Conservation (phyloP, 257 asterid species). For the Eucommia ulmoides region DNA sequence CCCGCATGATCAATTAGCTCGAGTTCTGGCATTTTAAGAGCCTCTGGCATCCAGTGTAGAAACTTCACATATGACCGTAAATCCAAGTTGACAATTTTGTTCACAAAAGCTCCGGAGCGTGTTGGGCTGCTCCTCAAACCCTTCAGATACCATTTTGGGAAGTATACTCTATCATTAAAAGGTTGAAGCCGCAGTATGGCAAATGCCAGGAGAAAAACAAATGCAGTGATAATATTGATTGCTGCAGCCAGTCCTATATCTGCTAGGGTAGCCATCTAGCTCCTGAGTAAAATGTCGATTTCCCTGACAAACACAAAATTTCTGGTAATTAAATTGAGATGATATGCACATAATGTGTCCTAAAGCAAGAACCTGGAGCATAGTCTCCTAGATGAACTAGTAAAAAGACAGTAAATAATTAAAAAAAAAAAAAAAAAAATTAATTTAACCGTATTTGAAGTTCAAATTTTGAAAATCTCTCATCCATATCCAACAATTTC, state of each 20-base stretch:
- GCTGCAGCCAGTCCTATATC: constrained; percentile 97
- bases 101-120: constrained; percentile 43
- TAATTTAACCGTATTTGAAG: not conserved
- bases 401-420: not conserved
- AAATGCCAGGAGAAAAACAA: constrained; percentile 64
- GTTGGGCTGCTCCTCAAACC: constrained; percentile 82
- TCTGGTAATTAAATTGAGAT: not conserved
- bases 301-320: constrained; percentile 6
- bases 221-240: constrained; percentile 54
- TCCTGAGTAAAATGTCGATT: constrained; percentile 8
- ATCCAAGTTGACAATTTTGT: constrained; percentile 68
- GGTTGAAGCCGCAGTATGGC: constrained; percentile 90
- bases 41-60: constrained; percentile 95
- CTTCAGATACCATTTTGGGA: constrained; percentile 96
- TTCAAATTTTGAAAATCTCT: too few species aligned
- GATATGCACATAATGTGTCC: not conserved
- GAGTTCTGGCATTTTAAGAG: constrained; percentile 85
- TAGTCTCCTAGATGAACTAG: not conserved
- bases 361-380: not conserved
- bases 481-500: too few species aligned
- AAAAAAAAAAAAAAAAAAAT: too few species aligned
- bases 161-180: constrained; percentile 82
- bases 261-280: constrained; percentile 66
- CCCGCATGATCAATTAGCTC: constrained; percentile 98
- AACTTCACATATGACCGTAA: constrained; percentile 79